These are phyloP conservation scores for Didymella lethalis DNA, from an alignment of 2,329 filamentous ascomycete species.

Conservation along the genomic window DNA sequence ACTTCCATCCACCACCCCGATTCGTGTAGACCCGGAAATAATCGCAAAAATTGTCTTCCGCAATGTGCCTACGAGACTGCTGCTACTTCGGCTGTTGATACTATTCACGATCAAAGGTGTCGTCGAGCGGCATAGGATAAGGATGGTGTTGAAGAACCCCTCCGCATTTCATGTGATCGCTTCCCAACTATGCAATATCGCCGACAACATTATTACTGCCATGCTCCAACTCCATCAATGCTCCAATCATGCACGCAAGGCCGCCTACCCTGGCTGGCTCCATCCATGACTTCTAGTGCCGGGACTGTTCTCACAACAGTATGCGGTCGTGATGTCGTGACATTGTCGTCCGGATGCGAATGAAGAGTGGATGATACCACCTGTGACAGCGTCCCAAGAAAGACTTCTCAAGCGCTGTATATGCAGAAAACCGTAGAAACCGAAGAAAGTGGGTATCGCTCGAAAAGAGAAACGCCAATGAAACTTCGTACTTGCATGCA, in stretches of 20 bases:
- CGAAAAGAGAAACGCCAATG: conserved; percentile 25
- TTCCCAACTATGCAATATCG: background rate
- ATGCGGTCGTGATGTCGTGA: background rate
- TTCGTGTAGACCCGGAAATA: background rate
- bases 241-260: background rate
- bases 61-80: background rate
- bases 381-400: background rate
- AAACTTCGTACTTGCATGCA: conserved; percentile 22
- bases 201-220: background rate
- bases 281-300: background rate
- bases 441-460: conserved; percentile 40
- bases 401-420: conserved; percentile 1
- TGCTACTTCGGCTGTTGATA: background rate
- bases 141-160: background rate
- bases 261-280: background rate
- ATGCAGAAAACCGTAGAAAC: conserved; percentile 17
- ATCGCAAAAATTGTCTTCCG: background rate
- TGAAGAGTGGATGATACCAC: background rate
- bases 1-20: conserved; percentile 2
- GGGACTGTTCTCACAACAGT: background rate
- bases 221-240: background rate
- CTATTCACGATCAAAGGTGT: background rate
- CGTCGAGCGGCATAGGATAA: background rate
- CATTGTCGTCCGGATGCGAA: background rate
- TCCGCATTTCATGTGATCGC: background rate